These are phyloP conservation scores for Paraphoma chrysanthemicola DNA, from an alignment of 2,329 filamentous ascomycete species.

Conservation along the genomic window DNA sequence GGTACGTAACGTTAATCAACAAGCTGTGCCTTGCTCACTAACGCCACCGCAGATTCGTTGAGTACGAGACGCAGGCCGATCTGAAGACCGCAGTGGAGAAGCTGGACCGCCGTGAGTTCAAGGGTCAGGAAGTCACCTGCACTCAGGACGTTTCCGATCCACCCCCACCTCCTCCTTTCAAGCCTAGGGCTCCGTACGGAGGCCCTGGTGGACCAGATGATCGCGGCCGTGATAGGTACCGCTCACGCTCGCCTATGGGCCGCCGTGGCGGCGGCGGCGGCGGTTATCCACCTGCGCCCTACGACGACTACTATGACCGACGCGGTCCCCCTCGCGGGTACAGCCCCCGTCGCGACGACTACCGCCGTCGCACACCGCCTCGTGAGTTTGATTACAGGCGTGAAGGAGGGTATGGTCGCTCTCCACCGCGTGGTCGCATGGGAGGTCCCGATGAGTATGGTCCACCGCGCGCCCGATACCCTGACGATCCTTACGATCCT, in stretches of 20 bases:
- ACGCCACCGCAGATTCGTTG: constrained; percentile 77
- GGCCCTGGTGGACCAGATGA: constrained; percentile 63
- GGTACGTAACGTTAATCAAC: constrained; percentile 64
- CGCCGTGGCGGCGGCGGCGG: constrained; percentile 58
- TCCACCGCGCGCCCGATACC: constrained; percentile 67
- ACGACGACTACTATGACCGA: constrained; percentile 77
- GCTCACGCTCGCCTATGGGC: constrained; percentile 75
- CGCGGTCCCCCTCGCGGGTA: constrained; percentile 83
- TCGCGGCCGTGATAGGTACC: constrained; percentile 72
- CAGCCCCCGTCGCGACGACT: constrained; percentile 85
- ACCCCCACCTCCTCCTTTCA: constrained; percentile 45
- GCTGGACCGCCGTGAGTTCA: constrained; percentile 91
- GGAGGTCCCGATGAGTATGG: constrained; percentile 74
- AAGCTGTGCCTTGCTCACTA: constrained; percentile 4
- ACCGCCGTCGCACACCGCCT: constrained; percentile 79
- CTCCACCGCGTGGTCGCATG: constrained; percentile 71
- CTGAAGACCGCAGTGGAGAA: constrained; percentile 92
- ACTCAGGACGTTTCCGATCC: constrained; percentile 75
- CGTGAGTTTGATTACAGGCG: constrained; percentile 87
- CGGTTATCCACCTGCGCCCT: constrained; percentile 65
- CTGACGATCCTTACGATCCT: constrained; percentile 76
- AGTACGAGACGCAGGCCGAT: constrained; percentile 93
- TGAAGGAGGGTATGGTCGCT: constrained; percentile 65
- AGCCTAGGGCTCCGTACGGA: constrained; percentile 42
- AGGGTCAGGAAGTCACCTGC: constrained; percentile 85